These are phyloP conservation scores for Allomyces macrogynus DNA, from an alignment of 192 early-diverging fungal species.

Conservation along the genomic window DNA sequence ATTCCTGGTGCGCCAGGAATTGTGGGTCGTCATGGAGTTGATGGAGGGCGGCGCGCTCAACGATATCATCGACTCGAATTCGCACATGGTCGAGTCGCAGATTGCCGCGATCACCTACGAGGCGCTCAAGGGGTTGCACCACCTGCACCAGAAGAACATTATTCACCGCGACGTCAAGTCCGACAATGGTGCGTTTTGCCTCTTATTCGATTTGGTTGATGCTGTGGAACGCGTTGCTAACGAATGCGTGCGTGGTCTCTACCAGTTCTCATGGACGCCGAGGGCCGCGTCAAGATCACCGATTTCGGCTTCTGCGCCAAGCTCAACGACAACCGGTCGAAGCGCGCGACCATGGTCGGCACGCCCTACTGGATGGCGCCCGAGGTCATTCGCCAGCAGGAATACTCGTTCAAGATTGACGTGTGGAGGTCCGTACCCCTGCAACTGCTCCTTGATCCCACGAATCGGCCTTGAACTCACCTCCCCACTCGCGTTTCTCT, in stretches of 20 bases:
- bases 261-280: neutral
- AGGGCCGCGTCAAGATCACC: slow-evolving; percentile 19
- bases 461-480: too few relatives aligned
- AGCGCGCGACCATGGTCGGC: slow-evolving; percentile 59
- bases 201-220: too few relatives aligned
- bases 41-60: slow-evolving; percentile 98
- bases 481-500: slow-evolving; percentile 55
- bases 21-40: slow-evolving; percentile 98
- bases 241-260: neutral
- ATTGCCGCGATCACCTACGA: slow-evolving; percentile 86
- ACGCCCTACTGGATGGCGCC: slow-evolving; percentile 99
- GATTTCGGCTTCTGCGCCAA: slow-evolving; percentile 82
- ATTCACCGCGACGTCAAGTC: slow-evolving; percentile 85
- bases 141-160: slow-evolving; percentile 61
- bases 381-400: slow-evolving; percentile 79
- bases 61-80: slow-evolving; percentile 87
- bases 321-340: slow-evolving; percentile 35
- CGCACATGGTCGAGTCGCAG: slow-evolving; percentile 74
- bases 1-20: slow-evolving; percentile 66
- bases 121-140: slow-evolving; percentile 60
- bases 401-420: slow-evolving; percentile 83
- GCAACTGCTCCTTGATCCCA: too few relatives aligned
- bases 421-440: slow-evolving; percentile 42
- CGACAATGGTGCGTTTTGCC: slow-evolving; percentile 28
- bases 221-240: slow-evolving; percentile 1